phyloP scores from a whole-genome alignment of 2,329 filamentous ascomycete species.

The Stachybotrys chartarum region DNA sequence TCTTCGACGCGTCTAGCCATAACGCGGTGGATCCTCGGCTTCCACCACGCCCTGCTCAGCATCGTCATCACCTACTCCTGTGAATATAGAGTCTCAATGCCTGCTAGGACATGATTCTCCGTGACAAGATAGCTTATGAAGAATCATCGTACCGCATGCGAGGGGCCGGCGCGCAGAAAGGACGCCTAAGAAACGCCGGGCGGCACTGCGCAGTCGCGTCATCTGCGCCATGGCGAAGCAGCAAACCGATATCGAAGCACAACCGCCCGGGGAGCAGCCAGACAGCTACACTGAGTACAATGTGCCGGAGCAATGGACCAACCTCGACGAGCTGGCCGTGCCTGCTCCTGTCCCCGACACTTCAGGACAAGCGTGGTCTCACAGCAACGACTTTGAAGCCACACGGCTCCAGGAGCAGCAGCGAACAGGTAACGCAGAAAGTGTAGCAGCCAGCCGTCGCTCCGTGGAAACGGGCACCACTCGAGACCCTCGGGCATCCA shows the following conservation, averaged over 20 bases:
- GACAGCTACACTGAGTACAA: neutral
- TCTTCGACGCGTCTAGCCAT: neutral
- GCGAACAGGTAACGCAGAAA: neutral
- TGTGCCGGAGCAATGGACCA: neutral
- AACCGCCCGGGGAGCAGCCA: too few relatives aligned
- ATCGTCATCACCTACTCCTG: too few relatives aligned
- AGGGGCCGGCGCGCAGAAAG: too few relatives aligned
- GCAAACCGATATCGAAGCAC: neutral
- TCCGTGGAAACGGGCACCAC: neutral
- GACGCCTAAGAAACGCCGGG: too few relatives aligned
- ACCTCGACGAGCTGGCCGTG: neutral
- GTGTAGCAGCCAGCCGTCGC: neutral
- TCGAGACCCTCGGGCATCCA: constrained; percentile 29
- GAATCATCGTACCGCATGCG: too few relatives aligned
- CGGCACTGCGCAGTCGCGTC: too few relatives aligned
- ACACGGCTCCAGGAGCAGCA: neutral
- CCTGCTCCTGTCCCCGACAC: neutral
- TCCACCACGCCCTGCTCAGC: too few relatives aligned
- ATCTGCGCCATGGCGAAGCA: neutral
- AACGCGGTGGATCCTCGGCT: neutral
- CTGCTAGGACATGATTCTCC: too few relatives aligned
- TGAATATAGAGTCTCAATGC: too few relatives aligned
- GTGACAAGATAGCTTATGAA: too few relatives aligned
- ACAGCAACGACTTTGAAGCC: neutral
- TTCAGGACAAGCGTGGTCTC: neutral